These are phyloP conservation scores for Cyclospora cayetanensis DNA, from an alignment of 169 alveolate genomes.

Conservation along the genomic window DNA sequence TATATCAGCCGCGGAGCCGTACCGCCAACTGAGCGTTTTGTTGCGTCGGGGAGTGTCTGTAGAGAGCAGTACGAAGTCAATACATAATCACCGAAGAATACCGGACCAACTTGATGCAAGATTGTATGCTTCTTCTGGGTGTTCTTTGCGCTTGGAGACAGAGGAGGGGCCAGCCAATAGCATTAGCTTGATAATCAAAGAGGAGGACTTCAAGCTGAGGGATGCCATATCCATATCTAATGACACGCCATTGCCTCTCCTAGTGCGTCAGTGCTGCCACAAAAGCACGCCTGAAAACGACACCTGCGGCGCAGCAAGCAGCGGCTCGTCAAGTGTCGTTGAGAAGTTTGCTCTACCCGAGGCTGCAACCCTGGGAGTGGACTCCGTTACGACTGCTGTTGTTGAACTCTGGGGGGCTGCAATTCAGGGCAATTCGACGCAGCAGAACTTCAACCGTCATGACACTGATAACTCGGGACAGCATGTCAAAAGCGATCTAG, in stretches of 20 bases:
- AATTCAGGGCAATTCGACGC: background rate
- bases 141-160: conserved; percentile 39
- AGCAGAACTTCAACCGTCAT: background rate
- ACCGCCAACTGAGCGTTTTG: background rate
- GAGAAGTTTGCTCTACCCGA: conserved; percentile 24
- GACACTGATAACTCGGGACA: background rate
- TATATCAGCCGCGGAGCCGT: background rate
- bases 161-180: conserved; percentile 43
- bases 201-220: conserved; percentile 6
- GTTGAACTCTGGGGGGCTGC: conserved; percentile 51
- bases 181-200: conserved; percentile 7
- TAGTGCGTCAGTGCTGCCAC: conserved; percentile 49
- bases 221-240: conserved; percentile 13
- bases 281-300: background rate
- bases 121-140: background rate
- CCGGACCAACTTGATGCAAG: background rate
- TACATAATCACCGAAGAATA: background rate
- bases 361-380: conserved; percentile 46
- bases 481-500: background rate
- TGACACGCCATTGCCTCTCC: background rate
- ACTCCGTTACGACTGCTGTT: conserved; percentile 51
- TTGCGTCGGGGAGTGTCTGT: conserved; percentile 62
- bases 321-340: background rate
- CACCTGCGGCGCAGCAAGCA: background rate
- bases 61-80: background rate